phyloP scores from a whole-genome alignment of 1,284 basidiomycete genomes.

The Mycocalia duriaeana region DNA sequence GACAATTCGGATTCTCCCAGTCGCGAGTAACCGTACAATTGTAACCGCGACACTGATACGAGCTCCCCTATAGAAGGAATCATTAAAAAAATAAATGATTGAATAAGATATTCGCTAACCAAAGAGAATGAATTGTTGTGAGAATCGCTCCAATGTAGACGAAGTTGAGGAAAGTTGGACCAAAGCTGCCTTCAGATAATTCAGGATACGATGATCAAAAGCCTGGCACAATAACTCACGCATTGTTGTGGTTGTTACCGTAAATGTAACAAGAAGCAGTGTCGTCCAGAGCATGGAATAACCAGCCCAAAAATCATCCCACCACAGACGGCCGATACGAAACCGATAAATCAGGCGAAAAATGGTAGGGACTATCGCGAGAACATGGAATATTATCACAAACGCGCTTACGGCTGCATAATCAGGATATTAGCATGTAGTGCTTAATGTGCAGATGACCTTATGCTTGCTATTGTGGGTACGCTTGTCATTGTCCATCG shows the following conservation, averaged over 20 bases:
- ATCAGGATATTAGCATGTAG: no score
- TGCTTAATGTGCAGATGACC: no score
- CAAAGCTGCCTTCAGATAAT: background rate
- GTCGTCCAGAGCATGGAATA: slow-evolving; percentile 1
- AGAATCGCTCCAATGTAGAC: background rate
- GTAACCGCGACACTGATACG: background rate
- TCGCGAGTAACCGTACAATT: slow-evolving; percentile 6
- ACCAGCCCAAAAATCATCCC: slow-evolving; percentile 12
- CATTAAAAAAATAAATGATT: slow-evolving; percentile 1
- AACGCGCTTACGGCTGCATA: background rate
- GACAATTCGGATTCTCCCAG: slow-evolving; percentile 1
- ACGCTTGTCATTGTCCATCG: no score
- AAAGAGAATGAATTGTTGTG: background rate
- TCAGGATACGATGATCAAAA: slow-evolving; percentile 2
- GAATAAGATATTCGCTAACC: background rate
- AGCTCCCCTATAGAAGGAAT: background rate
- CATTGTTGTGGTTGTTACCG: background rate
- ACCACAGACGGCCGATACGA: slow-evolving; percentile 5
- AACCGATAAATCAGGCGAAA: slow-evolving; percentile 4
- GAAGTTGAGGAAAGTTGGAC: background rate
- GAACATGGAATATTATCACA: background rate
- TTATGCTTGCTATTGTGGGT: no score
- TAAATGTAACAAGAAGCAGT: slow-evolving; percentile 1
- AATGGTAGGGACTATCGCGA: background rate
- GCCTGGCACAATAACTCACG: background rate